Evolutionary conservation across 441 rosid species (phyloP), one percentile per base, ranked within the genome.

Genomic region (Populus hybrid): DNA sequence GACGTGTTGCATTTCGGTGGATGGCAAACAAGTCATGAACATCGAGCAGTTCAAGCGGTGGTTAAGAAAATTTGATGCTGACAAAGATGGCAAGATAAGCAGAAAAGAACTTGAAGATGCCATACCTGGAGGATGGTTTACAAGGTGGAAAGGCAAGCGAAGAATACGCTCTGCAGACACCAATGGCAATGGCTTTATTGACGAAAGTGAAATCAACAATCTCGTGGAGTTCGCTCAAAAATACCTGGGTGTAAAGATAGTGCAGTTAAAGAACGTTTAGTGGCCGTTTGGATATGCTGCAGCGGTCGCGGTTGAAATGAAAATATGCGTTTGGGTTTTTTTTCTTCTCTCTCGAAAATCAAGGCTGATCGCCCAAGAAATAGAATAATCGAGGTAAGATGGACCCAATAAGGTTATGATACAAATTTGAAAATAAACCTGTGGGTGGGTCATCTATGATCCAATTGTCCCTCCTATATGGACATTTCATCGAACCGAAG

Each of bases 41-140:
- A 10, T 65, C 28, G 81, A 84, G 42, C 80, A 84, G 76, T 84
- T 84, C 77, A 76, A 78, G 80, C 32, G 30, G 21, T 84, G 76
- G 82, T 21, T 81, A 64, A 64, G 69, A 73, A 74, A n/a, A 70
- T 72, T 74, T n/a, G 83, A 79, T 12, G 30, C 57, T 0, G 75
- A 86, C 70, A 61, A 66, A 18, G 83, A 82, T 14, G 79, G 81
- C 8, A 66, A 30, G 76, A 73, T 81, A 10, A 82, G 82, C 83
- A 67, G 20, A 77, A 54, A 79, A 20, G 87, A 81, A 76, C 86
- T 84, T 12, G 75, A 26, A 16, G 73, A 77, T 1, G 72, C 83
- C 26, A 28, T 82, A 40, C 63, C 73, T 4, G 82, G 84, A 14
- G 75, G 79, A 16, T 79, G 82, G 83, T 80, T 86, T 26, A 76